Conservation (phyloP, 2,329 filamentous ascomycete genomes). For the Xylariaceae sp. region DNA sequence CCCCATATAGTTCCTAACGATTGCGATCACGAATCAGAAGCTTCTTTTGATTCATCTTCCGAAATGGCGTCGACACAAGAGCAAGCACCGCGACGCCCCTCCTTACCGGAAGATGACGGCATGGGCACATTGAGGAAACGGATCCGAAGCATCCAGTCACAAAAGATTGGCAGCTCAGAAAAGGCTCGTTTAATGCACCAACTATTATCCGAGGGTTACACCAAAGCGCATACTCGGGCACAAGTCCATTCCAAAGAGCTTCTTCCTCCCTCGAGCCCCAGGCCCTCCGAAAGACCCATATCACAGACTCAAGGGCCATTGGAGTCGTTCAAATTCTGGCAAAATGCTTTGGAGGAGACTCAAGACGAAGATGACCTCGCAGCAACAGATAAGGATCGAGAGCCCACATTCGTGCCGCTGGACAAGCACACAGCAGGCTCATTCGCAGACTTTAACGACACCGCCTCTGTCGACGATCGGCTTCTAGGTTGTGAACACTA, state of each 20-base stretch:
- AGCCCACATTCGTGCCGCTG: constrained; percentile 63
- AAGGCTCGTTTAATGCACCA: constrained; percentile 71
- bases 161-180: constrained; percentile 53
- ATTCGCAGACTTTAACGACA: constrained; percentile 43
- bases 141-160: constrained; percentile 65
- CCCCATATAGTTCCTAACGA: constrained; percentile 10
- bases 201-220: constrained; percentile 66
- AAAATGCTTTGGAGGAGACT: constrained; percentile 42
- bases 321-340: constrained; percentile 58
- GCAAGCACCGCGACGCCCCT: constrained; percentile 7
- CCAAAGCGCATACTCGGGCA: constrained; percentile 35
- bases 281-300: constrained; percentile 37
- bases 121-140: constrained; percentile 64
- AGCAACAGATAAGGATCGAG: constrained; percentile 58
- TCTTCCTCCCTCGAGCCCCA: constrained; percentile 37
- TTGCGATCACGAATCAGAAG: too few species aligned
- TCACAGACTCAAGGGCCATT: constrained; percentile 38
- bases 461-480: constrained; percentile 34
- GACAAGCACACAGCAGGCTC: constrained; percentile 34
- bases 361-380: constrained; percentile 41
- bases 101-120: constrained; percentile 72
- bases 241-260: constrained; percentile 25
- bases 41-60: too few species aligned
- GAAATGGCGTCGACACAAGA: constrained; percentile 7
- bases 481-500: constrained; percentile 86